A percentile compares a stretch with the other conserved stretches of the same genome.
phyloP scores from a whole-genome alignment of 1,284 basidiomycete species.

The Anthracocystis walkeri region DNA sequence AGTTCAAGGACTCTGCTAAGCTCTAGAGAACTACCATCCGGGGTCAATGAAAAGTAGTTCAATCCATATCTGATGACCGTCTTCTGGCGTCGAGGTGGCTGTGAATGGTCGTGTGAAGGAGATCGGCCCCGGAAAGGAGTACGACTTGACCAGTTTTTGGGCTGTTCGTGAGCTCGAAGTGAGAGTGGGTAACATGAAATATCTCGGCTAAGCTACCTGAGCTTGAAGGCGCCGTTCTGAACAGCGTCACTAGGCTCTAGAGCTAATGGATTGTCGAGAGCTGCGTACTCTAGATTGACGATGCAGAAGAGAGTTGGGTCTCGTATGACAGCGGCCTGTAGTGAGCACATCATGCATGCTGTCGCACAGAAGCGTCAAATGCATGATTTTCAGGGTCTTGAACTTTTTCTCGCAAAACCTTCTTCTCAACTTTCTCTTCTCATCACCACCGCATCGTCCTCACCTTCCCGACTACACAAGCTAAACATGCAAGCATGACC shows the following conservation, averaged over 20 bases:
- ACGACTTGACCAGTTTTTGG: background rate
- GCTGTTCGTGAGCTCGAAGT: background rate
- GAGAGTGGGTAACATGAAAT: background rate
- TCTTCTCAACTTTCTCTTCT: background rate
- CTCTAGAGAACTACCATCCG: constrained; percentile 28
- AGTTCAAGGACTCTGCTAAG: constrained; percentile 62
- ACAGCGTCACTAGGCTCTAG: no score
- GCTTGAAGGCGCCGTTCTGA: no score
- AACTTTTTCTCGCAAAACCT: background rate
- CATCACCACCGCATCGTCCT: background rate
- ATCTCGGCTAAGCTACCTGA: background rate
- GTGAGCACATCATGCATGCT: constrained; percentile 5
- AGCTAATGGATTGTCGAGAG: no score
- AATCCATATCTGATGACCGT: background rate
- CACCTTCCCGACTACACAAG: background rate
- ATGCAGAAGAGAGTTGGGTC: no score
- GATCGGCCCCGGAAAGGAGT: background rate
- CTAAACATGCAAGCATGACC: constrained; percentile 31
- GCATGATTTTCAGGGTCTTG: constrained; percentile 30
- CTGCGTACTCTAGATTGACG: no score
- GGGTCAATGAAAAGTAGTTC: constrained; percentile 12
- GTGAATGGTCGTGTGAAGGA: background rate
- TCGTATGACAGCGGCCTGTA: background rate
- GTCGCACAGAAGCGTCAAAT: background rate
- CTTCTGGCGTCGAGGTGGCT: background rate